phyloP scores from a whole-genome alignment of 257 asterid genomes.

The Scutellaria barbata region DNA sequence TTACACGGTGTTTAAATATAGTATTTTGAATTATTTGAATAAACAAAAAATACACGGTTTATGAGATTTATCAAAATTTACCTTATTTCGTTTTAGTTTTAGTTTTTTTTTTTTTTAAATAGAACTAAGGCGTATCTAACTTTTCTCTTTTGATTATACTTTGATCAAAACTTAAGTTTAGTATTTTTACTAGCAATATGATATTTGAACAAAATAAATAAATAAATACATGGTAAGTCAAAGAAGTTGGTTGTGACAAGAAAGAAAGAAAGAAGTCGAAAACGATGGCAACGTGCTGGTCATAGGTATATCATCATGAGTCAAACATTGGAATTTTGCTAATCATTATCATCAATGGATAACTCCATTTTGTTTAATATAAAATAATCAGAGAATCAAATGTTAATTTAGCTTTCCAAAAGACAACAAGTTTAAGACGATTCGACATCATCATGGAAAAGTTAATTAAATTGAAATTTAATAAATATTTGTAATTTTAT shows the following conservation, averaged over 20 bases:
- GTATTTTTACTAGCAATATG: no score
- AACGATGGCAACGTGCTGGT: background rate
- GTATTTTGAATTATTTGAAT: no score
- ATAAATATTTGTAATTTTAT: no score
- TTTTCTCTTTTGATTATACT: no score
- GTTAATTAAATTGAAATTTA: background rate
- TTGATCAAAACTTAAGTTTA: no score
- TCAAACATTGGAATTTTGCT: conserved; percentile 31
- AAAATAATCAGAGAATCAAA: background rate
- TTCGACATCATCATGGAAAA: conserved; percentile 31
- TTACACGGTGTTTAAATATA: no score
- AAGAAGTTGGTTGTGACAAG: conserved; percentile 43
- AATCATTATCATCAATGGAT: conserved; percentile 27
- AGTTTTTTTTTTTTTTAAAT: no score
- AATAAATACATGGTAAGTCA: conserved; percentile 31
- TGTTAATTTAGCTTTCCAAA: background rate
- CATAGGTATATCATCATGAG: conserved; percentile 17
- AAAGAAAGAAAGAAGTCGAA: conserved; percentile 19
- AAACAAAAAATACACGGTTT: no score
- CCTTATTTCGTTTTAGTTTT: no score
- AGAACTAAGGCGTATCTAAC: no score
- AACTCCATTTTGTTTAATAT: no score
- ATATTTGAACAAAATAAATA: background rate
- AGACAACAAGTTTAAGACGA: background rate
- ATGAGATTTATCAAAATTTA: no score